These are phyloP conservation scores for Fraxinus paxiana DNA, from an alignment of 305 asterid species.

Conservation along the genomic window DNA sequence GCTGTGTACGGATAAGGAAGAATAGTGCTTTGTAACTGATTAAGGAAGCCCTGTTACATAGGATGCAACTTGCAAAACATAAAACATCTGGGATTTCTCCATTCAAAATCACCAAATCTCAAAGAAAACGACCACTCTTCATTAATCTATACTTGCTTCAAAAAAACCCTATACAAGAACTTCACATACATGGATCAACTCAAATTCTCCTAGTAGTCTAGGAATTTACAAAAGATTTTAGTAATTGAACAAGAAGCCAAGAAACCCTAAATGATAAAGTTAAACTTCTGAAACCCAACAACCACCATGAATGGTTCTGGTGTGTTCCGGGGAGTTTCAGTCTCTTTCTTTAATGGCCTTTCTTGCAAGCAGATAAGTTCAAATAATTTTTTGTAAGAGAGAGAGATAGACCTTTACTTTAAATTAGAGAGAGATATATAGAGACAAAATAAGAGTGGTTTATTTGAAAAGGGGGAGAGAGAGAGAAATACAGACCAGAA, in stretches of 20 bases:
- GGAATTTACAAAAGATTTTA: background rate
- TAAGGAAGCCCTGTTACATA: conserved; percentile 44
- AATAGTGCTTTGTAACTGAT: conserved; percentile 35
- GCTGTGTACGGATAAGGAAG: conserved; percentile 37
- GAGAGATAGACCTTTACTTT: background rate
- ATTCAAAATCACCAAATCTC: conserved; percentile 12
- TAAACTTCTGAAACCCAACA: conserved; percentile 24
- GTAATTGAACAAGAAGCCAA: background rate
- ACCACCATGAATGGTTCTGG: conserved; percentile 44
- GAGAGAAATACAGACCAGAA: conserved; percentile 18
- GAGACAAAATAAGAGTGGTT: background rate
- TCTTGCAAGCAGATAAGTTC: conserved; percentile 45
- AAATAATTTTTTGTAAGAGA: conserved; percentile 26
- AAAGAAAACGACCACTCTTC: conserved; percentile 32
- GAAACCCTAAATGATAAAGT: conserved; percentile 7
- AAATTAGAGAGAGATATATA: background rate
- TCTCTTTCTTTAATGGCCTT: conserved; percentile 5
- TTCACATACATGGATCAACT: background rate
- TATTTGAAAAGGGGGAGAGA: background rate
- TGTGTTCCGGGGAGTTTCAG: conserved; percentile 19
- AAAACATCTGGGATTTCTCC: conserved; percentile 44
- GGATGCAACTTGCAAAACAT: conserved; percentile 40
- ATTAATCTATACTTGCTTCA: background rate
- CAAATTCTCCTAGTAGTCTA: background rate
- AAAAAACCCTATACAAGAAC: background rate